Percentiles rank a stretch among this genome's conserved stretches.
These are phyloP conservation scores for Trypanosomatidae sp. DNA, from an alignment of 208 protist species.

Conservation along the genomic window DNA sequence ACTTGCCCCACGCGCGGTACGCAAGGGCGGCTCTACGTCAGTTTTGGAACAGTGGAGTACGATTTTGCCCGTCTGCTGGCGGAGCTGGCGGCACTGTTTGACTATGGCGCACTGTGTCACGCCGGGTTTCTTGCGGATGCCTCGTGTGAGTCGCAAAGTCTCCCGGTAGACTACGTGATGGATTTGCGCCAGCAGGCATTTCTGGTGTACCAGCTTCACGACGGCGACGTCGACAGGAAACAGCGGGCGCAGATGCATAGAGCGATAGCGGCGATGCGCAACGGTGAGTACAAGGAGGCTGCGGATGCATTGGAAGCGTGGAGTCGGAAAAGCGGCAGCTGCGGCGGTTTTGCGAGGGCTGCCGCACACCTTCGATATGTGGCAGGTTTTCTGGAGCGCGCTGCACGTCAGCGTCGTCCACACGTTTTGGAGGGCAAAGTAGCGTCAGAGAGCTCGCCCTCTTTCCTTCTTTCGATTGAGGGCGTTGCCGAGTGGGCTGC, in stretches of 20 bases:
- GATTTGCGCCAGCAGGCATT: constrained; percentile 13
- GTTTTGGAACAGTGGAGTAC: constrained; percentile 23
- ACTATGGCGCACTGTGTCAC: constrained; percentile 25
- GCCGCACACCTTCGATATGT: constrained; percentile 7
- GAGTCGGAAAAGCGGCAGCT: not conserved
- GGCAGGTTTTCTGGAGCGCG: constrained; percentile 2
- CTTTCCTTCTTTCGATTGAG: not conserved
- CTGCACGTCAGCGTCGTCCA: not conserved
- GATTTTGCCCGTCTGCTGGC: constrained; percentile 15
- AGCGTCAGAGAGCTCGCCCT: not conserved
- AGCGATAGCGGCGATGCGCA: constrained; percentile 12
- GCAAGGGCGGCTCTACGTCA: constrained; percentile 19
- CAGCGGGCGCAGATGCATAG: constrained; percentile 14
- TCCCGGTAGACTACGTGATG: constrained; percentile 33
- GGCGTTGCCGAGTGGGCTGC: constrained; percentile 18
- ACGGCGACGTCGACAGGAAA: constrained; percentile 6
- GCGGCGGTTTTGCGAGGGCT: not conserved
- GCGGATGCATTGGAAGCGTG: not conserved
- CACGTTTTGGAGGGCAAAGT: not conserved
- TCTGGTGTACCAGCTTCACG: constrained; percentile 28
- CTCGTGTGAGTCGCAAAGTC: constrained; percentile 7
- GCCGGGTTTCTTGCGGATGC: constrained; percentile 21
- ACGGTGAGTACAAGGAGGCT: constrained; percentile 16
- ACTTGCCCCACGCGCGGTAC: constrained; percentile 9
- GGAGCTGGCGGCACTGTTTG: constrained; percentile 19